A percentile compares a stretch with the other conserved stretches of the same genome.
phyloP scores from a whole-genome alignment of 176 grass and related monocot species.

The Bolboschoenus planiculmis region DNA sequence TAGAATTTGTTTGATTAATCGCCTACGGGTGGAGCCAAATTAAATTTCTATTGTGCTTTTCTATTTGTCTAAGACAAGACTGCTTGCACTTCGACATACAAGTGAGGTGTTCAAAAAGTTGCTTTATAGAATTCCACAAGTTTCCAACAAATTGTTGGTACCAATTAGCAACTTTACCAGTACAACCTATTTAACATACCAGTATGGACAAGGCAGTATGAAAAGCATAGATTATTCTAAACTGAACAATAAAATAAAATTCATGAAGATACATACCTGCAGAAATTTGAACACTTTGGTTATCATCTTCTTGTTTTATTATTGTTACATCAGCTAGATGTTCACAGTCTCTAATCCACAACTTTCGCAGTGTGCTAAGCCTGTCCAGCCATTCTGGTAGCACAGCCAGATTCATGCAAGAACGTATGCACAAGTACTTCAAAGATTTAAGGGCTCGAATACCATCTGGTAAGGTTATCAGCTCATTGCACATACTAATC shows the following conservation, averaged over 20 bases:
- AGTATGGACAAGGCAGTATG: background rate
- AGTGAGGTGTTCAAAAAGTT: background rate
- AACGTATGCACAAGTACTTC: constrained; percentile 8
- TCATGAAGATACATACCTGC: background rate
- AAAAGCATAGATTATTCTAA: background rate
- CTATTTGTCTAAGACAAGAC: background rate
- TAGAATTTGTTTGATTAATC: background rate
- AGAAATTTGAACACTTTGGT: background rate
- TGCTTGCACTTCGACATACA: background rate
- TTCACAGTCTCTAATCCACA: background rate
- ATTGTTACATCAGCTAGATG: constrained; percentile 6
- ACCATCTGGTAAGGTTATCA: constrained; percentile 15
- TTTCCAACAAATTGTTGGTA: background rate
- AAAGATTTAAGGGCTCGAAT: constrained; percentile 8
- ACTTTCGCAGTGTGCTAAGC: background rate
- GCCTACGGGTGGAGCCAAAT: background rate
- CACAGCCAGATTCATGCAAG: constrained; percentile 6
- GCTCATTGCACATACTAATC: constrained; percentile 1
- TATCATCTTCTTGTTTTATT: background rate
- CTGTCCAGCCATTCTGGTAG: background rate
- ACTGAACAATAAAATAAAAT: background rate
- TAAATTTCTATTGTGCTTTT: background rate
- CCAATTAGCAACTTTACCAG: background rate
- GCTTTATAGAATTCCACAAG: background rate
- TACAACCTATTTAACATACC: background rate